Percentiles rank a stretch among this genome's conserved stretches.
phyloP scores from a whole-genome alignment of 306 rosid genomes.

The cucumber (Cucumis sativus) region DNA sequence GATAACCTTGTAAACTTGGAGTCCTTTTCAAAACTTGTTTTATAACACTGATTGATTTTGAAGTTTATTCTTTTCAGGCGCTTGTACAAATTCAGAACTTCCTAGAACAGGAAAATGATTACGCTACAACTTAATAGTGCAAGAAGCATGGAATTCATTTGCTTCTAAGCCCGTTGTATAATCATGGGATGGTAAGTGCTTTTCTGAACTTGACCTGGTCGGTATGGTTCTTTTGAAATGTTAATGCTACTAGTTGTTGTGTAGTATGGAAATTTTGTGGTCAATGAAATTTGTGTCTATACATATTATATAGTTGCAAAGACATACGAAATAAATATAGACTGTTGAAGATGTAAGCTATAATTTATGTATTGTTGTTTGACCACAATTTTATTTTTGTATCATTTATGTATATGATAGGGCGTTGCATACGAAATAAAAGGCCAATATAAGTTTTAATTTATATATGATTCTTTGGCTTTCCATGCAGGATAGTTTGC shows the following conservation, averaged over 20 bases:
- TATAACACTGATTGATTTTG: background rate
- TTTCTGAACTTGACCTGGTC: background rate
- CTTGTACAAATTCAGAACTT: constrained; percentile 57
- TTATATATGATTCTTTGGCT: background rate
- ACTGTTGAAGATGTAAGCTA: background rate
- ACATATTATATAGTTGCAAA: background rate
- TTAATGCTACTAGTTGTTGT: background rate
- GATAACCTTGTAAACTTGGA: background rate
- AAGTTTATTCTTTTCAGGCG: constrained; percentile 32
- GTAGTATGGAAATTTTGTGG: background rate
- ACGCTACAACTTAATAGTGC: constrained; percentile 16
- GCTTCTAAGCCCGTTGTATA: background rate
- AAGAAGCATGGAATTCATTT: background rate
- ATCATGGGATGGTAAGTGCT: background rate
- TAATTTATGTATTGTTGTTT: background rate
- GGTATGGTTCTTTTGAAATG: background rate
- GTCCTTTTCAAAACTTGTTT: background rate
- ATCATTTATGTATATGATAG: background rate
- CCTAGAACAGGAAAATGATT: constrained; percentile 35
- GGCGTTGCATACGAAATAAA: background rate
- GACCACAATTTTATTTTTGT: background rate
- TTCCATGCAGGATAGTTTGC: too few relatives aligned
- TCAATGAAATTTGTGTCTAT: background rate
- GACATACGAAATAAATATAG: too few relatives aligned
- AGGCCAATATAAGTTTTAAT: background rate